Percentiles rank a stretch among this genome's conserved stretches.
Conservation (phyloP, 805 yeast genomes). For the Wickerhamiella alocasiicola region DNA sequence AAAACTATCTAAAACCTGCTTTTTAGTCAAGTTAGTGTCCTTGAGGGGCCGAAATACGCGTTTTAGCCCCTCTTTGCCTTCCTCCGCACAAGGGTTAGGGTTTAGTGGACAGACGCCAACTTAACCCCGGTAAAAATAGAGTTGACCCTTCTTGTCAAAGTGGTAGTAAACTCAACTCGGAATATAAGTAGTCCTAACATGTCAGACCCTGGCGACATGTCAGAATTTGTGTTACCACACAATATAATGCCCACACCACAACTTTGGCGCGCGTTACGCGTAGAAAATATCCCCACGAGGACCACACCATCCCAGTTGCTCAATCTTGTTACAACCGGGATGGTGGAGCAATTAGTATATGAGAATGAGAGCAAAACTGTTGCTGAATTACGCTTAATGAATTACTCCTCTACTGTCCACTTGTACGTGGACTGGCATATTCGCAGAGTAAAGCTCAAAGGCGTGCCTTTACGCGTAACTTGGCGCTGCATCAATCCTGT, state of each 20-base stretch:
- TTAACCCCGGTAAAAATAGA: slow-evolving; percentile 1
- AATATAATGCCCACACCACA: slow-evolving; percentile 8
- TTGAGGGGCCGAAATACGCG: too few relatives aligned
- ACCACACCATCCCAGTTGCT: slow-evolving; percentile 69
- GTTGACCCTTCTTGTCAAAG: neutral
- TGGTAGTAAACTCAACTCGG: slow-evolving; percentile 2
- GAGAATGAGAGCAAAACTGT: slow-evolving; percentile 68
- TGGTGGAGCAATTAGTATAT: slow-evolving; percentile 60
- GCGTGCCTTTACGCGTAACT: slow-evolving; percentile 73
- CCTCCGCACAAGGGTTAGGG: slow-evolving; percentile 1
- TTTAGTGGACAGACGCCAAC: slow-evolving; percentile 1
- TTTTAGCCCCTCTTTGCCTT: too few relatives aligned
- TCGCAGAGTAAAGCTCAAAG: slow-evolving; percentile 66
- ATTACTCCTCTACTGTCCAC: slow-evolving; percentile 74
- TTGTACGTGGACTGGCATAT: slow-evolving; percentile 90
- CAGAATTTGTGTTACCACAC: slow-evolving; percentile 6
- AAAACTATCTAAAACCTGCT: too few relatives aligned
- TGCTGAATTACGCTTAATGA: slow-evolving; percentile 67
- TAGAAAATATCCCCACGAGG: slow-evolving; percentile 79
- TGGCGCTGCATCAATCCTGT: slow-evolving; percentile 83
- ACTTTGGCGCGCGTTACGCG: slow-evolving; percentile 60
- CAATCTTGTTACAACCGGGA: slow-evolving; percentile 85
- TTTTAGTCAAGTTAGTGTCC: too few relatives aligned
- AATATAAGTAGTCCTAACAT: neutral
- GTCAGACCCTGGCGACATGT: neutral